Conservation (phyloP, 2,329 filamentous ascomycete species). For the Arthrobotrys sphaeroides region DNA sequence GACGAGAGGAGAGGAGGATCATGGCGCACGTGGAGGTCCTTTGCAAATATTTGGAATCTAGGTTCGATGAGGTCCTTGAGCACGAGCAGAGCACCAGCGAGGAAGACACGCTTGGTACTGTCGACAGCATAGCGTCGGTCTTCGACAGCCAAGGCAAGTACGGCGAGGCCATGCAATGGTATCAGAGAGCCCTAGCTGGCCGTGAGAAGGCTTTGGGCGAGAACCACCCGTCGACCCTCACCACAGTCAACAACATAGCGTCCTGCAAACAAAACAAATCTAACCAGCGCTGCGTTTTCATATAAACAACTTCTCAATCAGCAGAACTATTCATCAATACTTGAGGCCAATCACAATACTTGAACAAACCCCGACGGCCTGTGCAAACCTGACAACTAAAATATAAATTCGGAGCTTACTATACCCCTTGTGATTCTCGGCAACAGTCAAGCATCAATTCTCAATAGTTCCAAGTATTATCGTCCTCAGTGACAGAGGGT, state of each 20-base stretch:
- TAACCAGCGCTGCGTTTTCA: neutral
- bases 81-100: neutral
- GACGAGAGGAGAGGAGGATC: neutral
- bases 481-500: too few relatives aligned
- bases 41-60: neutral
- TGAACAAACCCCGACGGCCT: neutral
- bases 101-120: conserved; percentile 7
- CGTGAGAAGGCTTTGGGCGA: neutral
- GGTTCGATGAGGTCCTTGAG: neutral
- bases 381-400: too few relatives aligned
- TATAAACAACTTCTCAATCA: conserved; percentile 2
- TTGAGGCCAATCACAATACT: too few relatives aligned
- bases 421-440: too few relatives aligned
- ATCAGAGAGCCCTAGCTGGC: conserved; percentile 18
- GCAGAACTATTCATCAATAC: neutral
- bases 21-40: neutral
- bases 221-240: neutral
- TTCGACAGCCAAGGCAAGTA: neutral
- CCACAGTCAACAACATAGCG: neutral
- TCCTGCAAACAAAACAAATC: neutral
- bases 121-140: neutral
- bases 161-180: conserved; percentile 23
- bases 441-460: too few relatives aligned
- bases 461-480: too few relatives aligned
- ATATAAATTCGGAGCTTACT: too few relatives aligned